A percentile compares a stretch with the other conserved stretches of the same genome.
Evolutionary conservation across 306 rosid genomes (phyloP).

Genomic region (Senna siamea): DNA sequence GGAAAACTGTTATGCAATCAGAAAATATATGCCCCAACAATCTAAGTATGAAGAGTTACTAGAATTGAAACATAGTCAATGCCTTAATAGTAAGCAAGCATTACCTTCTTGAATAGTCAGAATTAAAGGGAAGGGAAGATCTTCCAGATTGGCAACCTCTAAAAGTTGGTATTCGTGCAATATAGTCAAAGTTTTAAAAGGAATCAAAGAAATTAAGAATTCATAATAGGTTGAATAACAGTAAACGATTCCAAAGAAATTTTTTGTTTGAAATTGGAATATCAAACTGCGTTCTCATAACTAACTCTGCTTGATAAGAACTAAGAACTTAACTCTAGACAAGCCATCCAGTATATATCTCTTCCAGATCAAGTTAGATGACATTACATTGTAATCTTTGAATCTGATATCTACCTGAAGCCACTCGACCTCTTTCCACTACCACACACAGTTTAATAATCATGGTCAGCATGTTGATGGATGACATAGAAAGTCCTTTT

Average conservation of each 20-base stretch:
- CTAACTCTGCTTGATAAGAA: slow-evolving; percentile 1
- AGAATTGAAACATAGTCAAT: not conserved
- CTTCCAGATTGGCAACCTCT: slow-evolving; percentile 9
- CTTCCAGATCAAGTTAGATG: slow-evolving; percentile 13
- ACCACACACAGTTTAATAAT: slow-evolving; percentile 7
- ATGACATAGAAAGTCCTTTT: not conserved
- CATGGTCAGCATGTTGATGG: not conserved
- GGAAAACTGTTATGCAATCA: not conserved
- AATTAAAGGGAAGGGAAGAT: not conserved
- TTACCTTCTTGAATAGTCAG: not conserved
- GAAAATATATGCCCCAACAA: slow-evolving; percentile 21
- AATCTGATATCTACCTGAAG: slow-evolving; percentile 11
- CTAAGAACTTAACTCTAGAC: slow-evolving; percentile 18
- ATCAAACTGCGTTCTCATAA: slow-evolving; percentile 15
- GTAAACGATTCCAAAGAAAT: slow-evolving; percentile 1
- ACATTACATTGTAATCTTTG: slow-evolving; percentile 4
- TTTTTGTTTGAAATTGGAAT: not conserved
- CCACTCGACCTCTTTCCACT: slow-evolving; percentile 6
- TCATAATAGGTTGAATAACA: not conserved
- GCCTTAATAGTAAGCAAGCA: not conserved
- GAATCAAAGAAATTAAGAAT: not conserved
- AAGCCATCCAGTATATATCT: not conserved
- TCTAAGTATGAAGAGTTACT: not conserved
- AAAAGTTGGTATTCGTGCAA: not conserved
- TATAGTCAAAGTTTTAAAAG: not conserved